Conservation (phyloP, 495 filamentous ascomycete genomes). For the Entonaema liquescens region DNA sequence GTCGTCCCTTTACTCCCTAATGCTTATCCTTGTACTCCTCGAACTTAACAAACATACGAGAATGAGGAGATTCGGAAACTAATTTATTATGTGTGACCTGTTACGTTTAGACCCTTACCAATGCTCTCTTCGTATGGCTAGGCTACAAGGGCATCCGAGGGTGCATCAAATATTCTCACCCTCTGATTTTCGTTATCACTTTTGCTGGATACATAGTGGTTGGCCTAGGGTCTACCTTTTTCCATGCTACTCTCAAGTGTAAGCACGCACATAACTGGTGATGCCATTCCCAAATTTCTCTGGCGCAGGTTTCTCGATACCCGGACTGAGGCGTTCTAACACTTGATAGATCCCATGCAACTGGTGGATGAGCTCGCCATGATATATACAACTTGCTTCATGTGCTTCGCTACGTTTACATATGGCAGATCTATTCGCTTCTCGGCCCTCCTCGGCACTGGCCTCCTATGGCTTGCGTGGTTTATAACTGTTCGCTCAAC, state of each 20-base stretch:
- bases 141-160: slow-evolving; percentile 76
- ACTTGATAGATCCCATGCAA: slow-evolving; percentile 86
- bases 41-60: slow-evolving; percentile 1
- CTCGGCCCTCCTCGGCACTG: slow-evolving; percentile 65
- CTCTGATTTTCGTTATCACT: slow-evolving; percentile 74
- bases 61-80: slow-evolving; percentile 51
- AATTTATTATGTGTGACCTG: slow-evolving; percentile 66
- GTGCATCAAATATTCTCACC: slow-evolving; percentile 74
- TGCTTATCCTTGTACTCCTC: not conserved
- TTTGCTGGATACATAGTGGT: slow-evolving; percentile 82
- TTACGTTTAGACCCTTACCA: slow-evolving; percentile 79
- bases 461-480: slow-evolving; percentile 68
- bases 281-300: slow-evolving; percentile 12
- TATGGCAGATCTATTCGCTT: slow-evolving; percentile 68
- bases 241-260: slow-evolving; percentile 87
- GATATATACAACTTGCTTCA: slow-evolving; percentile 97
- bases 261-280: slow-evolving; percentile 42
- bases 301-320: slow-evolving; percentile 7
- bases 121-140: slow-evolving; percentile 78
- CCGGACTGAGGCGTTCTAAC: slow-evolving; percentile 31
- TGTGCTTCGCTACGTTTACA: slow-evolving; percentile 86
- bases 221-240: slow-evolving; percentile 80
- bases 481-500: slow-evolving; percentile 73
- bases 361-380: slow-evolving; percentile 95
- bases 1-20: not conserved